A percentile compares a stretch with the other conserved stretches of the same genome.
Evolutionary conservation across 2,329 filamentous ascomycete genomes (phyloP).

Genomic region (Talaromyces sp.): DNA sequence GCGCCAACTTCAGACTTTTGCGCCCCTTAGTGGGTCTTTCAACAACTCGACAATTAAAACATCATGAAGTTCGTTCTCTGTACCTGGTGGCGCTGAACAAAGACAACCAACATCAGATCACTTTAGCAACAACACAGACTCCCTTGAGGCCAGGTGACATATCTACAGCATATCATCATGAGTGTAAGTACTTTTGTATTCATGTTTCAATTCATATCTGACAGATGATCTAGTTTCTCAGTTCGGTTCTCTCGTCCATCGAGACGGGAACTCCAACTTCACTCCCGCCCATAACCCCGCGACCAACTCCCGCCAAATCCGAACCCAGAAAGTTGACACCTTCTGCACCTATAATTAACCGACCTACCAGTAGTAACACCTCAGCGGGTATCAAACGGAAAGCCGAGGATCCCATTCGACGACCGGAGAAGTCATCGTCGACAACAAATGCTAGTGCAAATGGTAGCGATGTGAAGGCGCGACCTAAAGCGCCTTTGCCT

Average conservation of each 20-base stretch:
- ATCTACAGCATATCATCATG: constrained; percentile 25
- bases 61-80: constrained; percentile 36
- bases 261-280: constrained; percentile 37
- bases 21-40: constrained; percentile 4
- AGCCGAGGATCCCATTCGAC: constrained; percentile 37
- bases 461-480: constrained; percentile 20
- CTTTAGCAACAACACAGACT: not conserved
- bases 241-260: constrained; percentile 49
- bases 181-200: constrained; percentile 30
- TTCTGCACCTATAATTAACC: constrained; percentile 17
- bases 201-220: constrained; percentile 14
- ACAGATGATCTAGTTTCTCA: constrained; percentile 43
- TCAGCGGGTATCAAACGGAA: constrained; percentile 37
- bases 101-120: constrained; percentile 18
- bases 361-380: constrained; percentile 2
- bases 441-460: constrained; percentile 17
- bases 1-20: not conserved
- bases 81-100: constrained; percentile 36
- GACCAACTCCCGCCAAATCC: constrained; percentile 22
- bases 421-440: constrained; percentile 24
- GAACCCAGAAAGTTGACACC: constrained; percentile 17
- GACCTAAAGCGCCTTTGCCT: constrained; percentile 20
- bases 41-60: constrained; percentile 21
- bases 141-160: not conserved
- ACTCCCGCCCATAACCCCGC: constrained; percentile 22